phyloP scores from a whole-genome alignment of 2,329 filamentous ascomycete species.

The Tolypocladium endophyticum region DNA sequence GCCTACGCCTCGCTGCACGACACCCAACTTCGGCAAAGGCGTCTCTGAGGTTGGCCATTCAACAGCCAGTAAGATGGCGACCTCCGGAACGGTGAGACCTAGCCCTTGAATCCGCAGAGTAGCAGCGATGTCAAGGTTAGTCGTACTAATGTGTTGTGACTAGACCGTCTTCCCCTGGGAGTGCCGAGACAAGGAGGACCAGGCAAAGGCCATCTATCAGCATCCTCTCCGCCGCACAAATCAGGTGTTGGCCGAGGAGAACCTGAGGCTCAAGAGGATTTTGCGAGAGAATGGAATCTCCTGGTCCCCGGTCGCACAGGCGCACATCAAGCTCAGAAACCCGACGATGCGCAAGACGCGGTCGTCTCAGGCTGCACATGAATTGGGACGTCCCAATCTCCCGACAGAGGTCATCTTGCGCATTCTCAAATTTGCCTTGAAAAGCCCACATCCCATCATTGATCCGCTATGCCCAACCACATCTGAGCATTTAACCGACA shows the following conservation, averaged over 20 bases:
- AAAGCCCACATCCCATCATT: conserved; percentile 37
- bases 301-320: conserved; percentile 31
- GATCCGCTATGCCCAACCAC: conserved; percentile 39
- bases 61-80: conserved; percentile 1
- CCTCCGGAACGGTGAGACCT: not conserved
- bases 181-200: conserved; percentile 40
- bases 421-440: conserved; percentile 41
- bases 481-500: conserved; percentile 30
- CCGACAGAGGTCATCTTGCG: conserved; percentile 42
- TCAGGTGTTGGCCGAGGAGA: conserved; percentile 35
- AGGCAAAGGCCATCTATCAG: conserved; percentile 36
- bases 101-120: not conserved
- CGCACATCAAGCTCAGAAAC: conserved; percentile 19
- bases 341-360: conserved; percentile 21
- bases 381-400: conserved; percentile 28
- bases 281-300: conserved; percentile 41
- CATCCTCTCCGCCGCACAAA: conserved; percentile 37
- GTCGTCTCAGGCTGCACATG: conserved; percentile 16
- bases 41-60: not conserved
- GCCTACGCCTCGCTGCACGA: not conserved
- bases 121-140: not conserved
- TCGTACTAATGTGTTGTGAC: not conserved
- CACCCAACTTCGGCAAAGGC: not conserved
- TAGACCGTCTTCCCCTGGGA: conserved; percentile 34
- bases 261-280: conserved; percentile 37